phyloP scores from a whole-genome alignment of 495 filamentous ascomycete genomes.

The Talaromyces stipitatus region DNA sequence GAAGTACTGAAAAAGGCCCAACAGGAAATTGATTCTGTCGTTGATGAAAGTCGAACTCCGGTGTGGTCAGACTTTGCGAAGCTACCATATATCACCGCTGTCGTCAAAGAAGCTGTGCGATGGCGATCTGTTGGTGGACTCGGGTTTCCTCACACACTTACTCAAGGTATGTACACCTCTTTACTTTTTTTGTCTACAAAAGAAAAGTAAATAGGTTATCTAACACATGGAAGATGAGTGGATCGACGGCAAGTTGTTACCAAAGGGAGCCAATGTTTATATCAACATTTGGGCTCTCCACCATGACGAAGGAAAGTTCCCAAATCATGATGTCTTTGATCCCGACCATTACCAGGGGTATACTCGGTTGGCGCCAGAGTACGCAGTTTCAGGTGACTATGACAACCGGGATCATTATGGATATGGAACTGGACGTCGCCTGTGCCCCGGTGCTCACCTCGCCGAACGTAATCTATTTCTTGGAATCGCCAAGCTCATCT shows the following conservation, averaged over 20 bases:
- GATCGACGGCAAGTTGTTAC: conserved; percentile 47
- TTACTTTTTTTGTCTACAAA: conserved; percentile 19
- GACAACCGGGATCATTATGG: conserved; percentile 12
- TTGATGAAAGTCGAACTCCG: conserved; percentile 24
- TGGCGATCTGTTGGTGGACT: conserved; percentile 29
- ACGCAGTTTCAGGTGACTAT: conserved; percentile 9
- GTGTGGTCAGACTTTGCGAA: conserved; percentile 23
- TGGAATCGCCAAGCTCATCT: conserved; percentile 41
- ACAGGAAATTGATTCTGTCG: conserved; percentile 21
- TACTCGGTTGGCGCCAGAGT: conserved; percentile 31
- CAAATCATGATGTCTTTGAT: conserved; percentile 24
- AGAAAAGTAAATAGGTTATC: too few relatives aligned
- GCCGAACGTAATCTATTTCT: conserved; percentile 44
- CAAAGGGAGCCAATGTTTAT: conserved; percentile 20
- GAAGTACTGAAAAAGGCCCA: conserved; percentile 25
- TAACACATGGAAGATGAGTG: too few relatives aligned
- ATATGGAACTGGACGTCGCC: conserved; percentile 16
- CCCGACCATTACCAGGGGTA: conserved; percentile 31
- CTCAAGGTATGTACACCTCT: conserved; percentile 3
- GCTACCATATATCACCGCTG: conserved; percentile 33
- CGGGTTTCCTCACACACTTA: conserved; percentile 19
- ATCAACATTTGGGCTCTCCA: conserved; percentile 33
- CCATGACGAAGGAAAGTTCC: conserved; percentile 26
- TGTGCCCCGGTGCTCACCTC: conserved; percentile 39
- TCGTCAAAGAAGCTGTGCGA: conserved; percentile 31